Base-by-base conservation (phyloP, 2,329 filamentous ascomycete genomes). In the Hymenoscyphus albidus region DNA sequence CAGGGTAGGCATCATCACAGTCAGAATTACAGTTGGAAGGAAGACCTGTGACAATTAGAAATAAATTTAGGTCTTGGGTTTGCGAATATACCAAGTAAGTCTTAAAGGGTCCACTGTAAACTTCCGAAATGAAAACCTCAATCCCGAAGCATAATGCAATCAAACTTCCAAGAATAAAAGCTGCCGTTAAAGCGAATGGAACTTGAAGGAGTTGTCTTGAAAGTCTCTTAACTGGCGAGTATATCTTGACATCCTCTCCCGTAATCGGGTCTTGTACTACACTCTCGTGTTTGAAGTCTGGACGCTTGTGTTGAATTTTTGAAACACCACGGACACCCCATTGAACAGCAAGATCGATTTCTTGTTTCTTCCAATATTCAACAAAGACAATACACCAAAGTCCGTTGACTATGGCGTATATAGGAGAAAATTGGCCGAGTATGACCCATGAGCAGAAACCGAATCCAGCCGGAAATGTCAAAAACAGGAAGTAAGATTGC, bases 291-390 rank as follows among this genome's bases (percentile, higher is more conserved):
- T 85, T 78, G 77, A 97, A 98, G 72, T 94, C 85, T 42, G 86
- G 84, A 58, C 93, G 85, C 69, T 89, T 90, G 55, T 86, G 86
- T 73, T 97, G 91, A 62, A 97, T 92, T 59, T 82, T 84, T 3
- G 91, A 93, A 1, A 96, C 93, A 6, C 91, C 90, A 60, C 90
- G 88, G 2, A 97, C 93, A 14, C 91, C 90, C 94, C 94, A 98
- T 71, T 92, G 86, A 16, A 97, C 86, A 9, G 89, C 88, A 7
- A 98, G 81, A 74, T 98, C 93, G 1, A 88, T 82, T 77, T 98
- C 92, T 76, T 96, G 92, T 72, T 94, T 90, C 79, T 96, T 97
- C 94, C 94, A 98, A 77, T 91, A 97, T 75, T 98, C 94, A 64
- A 96, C 90, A 74, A 97, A 97, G 58, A 94, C 80, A 2, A 95